Base-by-base conservation (phyloP, 2,329 filamentous ascomycete species). In the Verruconis gallopava region DNA sequence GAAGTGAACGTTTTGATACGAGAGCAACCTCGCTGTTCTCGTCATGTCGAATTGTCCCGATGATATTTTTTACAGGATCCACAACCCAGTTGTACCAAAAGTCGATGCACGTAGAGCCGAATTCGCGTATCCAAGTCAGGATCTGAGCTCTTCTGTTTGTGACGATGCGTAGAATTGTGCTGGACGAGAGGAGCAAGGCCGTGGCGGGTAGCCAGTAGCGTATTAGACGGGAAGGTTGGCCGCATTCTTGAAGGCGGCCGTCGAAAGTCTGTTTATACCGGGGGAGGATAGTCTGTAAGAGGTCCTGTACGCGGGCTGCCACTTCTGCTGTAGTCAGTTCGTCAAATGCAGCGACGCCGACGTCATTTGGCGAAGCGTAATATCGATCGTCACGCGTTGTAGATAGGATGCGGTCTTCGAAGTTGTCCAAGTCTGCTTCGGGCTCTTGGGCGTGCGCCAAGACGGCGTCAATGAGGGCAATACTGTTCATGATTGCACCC, bases 11-110 rank as follows among this genome's bases (percentile, higher is more conserved):
- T 45, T 85, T 84, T 63, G 86, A 95, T 82, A 98, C 91, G 49
- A 98, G 83, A 35, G 89, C 91, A 49, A 98, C 89, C 56, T 96
- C 89, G 55, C 85, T 94, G 50, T 79, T 81, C 52, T 84, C 78
- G 53, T 96, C 85, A 58, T 96, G 91, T 4, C 89, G 79, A 50
- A 98, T 96, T 0, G 91, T 98, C 38, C 81, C 79, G 44, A 98
- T 75, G 14, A 98, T 71, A 56, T 85, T 89, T 51, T 77, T 77
- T 1, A 77, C 70, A 0, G 91, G 91, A 49, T 93, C 81, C 9
- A 98, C 67, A 3, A 98, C 81, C 91, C 91, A 98, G 58, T 98
- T 98, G 46, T 79, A 70, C 83, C 88, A 95, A 57, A 98, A 98
- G 59, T 93, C 89, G 42, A 83, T 72, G 1, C 79, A 65, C 0